Conservation (phyloP, 768 basidiomycete species). For the Suillus cothurnatus region DNA sequence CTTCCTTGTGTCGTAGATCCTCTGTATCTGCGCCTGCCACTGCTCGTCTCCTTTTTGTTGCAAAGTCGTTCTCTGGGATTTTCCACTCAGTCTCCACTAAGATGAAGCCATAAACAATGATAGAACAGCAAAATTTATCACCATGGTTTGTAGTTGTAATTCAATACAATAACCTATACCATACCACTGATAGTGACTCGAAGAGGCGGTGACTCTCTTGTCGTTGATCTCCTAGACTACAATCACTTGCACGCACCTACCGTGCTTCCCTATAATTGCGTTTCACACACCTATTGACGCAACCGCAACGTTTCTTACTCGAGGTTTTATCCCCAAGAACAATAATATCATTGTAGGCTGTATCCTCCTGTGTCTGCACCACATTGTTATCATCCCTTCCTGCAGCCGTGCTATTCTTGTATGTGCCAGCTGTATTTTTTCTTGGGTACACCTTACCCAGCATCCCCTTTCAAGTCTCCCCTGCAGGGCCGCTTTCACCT, state of each 20-base stretch:
- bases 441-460: constrained; percentile 7
- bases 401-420: neutral
- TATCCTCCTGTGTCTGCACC: constrained; percentile 5
- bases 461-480: constrained; percentile 16
- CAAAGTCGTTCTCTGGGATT: neutral
- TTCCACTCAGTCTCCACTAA: constrained; percentile 3
- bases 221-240: constrained; percentile 14
- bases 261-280: constrained; percentile 3
- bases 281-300: constrained; percentile 3
- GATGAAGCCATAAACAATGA: neutral
- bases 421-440: constrained; percentile 1
- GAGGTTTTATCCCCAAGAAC: constrained; percentile 17
- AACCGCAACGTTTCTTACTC: constrained; percentile 25
- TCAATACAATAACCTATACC: constrained; percentile 4
- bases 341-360: constrained; percentile 1
- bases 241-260: constrained; percentile 13
- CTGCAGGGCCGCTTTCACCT: constrained; percentile 17
- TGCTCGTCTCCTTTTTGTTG: neutral
- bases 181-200: neutral
- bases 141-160: neutral
- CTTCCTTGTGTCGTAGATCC: constrained; percentile 2
- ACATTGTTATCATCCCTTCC: constrained; percentile 11
- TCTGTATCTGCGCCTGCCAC: neutral
- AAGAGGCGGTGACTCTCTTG: neutral
- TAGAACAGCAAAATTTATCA: neutral